Evolutionary conservation across 2,329 filamentous ascomycete genomes (phyloP), one percentile per base, ranked within the genome.

Genomic region (Aspergillus ustus): DNA sequence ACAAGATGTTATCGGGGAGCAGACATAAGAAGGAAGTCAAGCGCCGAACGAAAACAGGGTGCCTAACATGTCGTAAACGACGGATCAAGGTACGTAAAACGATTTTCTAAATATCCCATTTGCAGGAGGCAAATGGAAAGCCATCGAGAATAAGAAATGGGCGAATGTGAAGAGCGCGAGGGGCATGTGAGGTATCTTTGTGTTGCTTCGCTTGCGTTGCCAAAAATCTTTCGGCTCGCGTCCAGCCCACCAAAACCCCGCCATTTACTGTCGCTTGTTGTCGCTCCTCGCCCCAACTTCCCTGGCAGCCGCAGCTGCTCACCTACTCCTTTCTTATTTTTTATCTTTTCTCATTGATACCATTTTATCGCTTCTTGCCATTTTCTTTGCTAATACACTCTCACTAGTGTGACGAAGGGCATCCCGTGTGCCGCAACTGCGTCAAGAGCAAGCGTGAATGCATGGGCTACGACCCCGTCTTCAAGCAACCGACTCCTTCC

Each of bases 401-500:
- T 63, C 69, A 63, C 68, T 76, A 97, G 95, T 99, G 95, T 81
- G 95, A 98, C 86, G 95, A 99, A 83, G 89, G 88, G 63, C 93
- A 97, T 78, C 95, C 95, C 22, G 89, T 90, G 63, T 99, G 95
- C 83, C 80, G 86, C 69, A 89, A 89, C 73, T 89, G 87, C 71
- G 82, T 85, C 68, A 89, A 89, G 74, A 88, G 85, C 77, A 89
- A 89, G 73, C 85, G 87, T 70, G 85, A 88, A 73, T 89, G 87
- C 72, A 75, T 88, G 64, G 87, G 87, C 62, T 89, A 89, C 83
- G 87, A 89, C 71, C 87, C 87, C 40, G 86, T 89, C 66, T 89
- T 89, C 80, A 87, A 77, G 89, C 92, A 89, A 70, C 87, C 88
- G 57, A 72, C 73, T 19, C 90, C 90, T 31, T 84, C 90, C 52